Conservation (phyloP, 768 basidiomycete genomes). For the Suillus cothurnatus region DNA sequence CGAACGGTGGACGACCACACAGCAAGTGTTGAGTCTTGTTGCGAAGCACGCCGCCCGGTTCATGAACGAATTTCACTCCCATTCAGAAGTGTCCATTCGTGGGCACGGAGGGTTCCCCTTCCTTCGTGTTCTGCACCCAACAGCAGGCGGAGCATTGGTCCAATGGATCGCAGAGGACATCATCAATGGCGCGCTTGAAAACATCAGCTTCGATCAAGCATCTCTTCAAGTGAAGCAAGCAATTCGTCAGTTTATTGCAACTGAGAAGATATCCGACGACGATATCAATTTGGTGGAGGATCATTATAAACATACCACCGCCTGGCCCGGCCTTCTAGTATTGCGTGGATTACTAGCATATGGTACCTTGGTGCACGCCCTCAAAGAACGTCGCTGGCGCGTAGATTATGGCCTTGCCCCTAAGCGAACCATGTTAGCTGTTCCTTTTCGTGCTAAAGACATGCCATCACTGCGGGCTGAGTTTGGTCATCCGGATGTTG, state of each 20-base stretch:
- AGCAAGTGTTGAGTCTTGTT: slow-evolving; percentile 33
- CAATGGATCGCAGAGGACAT: slow-evolving; percentile 18
- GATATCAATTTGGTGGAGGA: slow-evolving; percentile 12
- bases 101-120: slow-evolving; percentile 24
- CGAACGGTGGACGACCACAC: slow-evolving; percentile 36
- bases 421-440: slow-evolving; percentile 36
- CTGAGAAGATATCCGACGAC: slow-evolving; percentile 5
- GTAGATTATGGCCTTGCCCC: slow-evolving; percentile 41
- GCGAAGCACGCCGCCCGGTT: slow-evolving; percentile 18
- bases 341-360: slow-evolving; percentile 37
- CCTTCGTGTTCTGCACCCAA: slow-evolving; percentile 23
- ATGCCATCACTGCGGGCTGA: slow-evolving; percentile 39
- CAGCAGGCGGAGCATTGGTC: slow-evolving; percentile 17
- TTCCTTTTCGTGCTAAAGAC: slow-evolving; percentile 42
- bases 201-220: slow-evolving; percentile 19
- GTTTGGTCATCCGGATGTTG: slow-evolving; percentile 41
- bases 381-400: slow-evolving; percentile 39
- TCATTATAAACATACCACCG: background rate
- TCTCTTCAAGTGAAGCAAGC: slow-evolving; percentile 3
- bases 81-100: slow-evolving; percentile 22
- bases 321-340: slow-evolving; percentile 30
- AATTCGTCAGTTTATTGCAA: slow-evolving; percentile 27
- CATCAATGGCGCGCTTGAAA: slow-evolving; percentile 16
- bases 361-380: slow-evolving; percentile 33
- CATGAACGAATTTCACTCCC: slow-evolving; percentile 5